Evolutionary conservation across 768 basidiomycete species (phyloP).

Genomic region (Melanogaster broomeanus): DNA sequence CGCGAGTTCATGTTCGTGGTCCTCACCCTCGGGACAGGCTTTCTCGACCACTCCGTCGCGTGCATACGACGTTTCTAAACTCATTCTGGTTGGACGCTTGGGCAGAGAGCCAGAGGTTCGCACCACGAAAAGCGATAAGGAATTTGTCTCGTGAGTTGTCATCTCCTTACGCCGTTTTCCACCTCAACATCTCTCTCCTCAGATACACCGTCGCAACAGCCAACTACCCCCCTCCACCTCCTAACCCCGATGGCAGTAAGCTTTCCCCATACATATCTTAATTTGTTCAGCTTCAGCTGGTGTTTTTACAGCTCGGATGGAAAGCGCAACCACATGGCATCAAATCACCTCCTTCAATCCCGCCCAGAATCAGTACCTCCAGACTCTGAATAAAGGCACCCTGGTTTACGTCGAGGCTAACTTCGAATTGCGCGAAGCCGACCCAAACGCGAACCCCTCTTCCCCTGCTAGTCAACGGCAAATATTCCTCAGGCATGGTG

Average conservation of each 20-base stretch:
- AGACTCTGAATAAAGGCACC: conserved; percentile 64
- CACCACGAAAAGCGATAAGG: conserved; percentile 69
- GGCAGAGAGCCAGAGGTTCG: conserved; percentile 71
- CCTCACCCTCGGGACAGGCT: conserved; percentile 38
- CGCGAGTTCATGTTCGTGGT: neutral
- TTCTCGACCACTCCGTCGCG: conserved; percentile 64
- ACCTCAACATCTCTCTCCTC: conserved; percentile 6
- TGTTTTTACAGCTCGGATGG: conserved; percentile 48
- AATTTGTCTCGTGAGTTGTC: conserved; percentile 68
- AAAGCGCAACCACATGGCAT: conserved; percentile 70
- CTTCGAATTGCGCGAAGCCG: conserved; percentile 76
- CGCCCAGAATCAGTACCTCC: conserved; percentile 60
- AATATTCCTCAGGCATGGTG: conserved; percentile 82
- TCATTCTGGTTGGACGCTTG: conserved; percentile 76
- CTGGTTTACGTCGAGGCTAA: conserved; percentile 81
- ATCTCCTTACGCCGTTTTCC: neutral
- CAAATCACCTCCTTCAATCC: conserved; percentile 73
- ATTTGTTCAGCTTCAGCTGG: neutral
- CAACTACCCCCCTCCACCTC: conserved; percentile 58
- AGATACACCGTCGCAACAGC: conserved; percentile 81
- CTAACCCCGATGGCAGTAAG: conserved; percentile 63
- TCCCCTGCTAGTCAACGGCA: conserved; percentile 77
- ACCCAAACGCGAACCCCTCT: conserved; percentile 60
- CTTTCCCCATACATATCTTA: conserved; percentile 6
- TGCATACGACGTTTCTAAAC: conserved; percentile 66